These are phyloP conservation scores for Dryadomyces sulphureus DNA, from an alignment of 2,329 filamentous ascomycete species.

Conservation along the genomic window DNA sequence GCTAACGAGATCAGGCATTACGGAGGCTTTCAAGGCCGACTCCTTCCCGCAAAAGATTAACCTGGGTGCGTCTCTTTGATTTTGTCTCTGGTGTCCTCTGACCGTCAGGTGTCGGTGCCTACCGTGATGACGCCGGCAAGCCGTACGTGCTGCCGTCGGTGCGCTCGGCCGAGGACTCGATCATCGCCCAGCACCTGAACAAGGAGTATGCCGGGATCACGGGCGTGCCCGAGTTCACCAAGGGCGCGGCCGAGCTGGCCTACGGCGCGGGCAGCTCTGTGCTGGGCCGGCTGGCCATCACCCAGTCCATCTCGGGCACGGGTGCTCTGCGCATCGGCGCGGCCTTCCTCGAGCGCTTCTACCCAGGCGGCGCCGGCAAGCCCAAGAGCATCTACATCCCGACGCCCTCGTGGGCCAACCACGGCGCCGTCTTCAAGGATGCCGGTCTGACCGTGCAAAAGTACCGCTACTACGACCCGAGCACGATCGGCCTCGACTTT, in stretches of 20 bases:
- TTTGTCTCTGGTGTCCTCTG: conserved; percentile 4
- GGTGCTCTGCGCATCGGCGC: conserved; percentile 90
- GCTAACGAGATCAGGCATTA: conserved; percentile 48
- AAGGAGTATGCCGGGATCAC: conserved; percentile 99
- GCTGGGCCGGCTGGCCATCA: conserved; percentile 73
- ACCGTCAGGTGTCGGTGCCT: conserved; percentile 74
- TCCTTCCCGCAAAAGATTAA: conserved; percentile 93
- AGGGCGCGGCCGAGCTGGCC: conserved; percentile 77
- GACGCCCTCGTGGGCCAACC: conserved; percentile 94
- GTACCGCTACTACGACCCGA: conserved; percentile 98
- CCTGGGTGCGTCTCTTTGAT: conserved; percentile 42
- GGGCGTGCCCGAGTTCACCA: conserved; percentile 86
- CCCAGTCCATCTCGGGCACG: conserved; percentile 95
- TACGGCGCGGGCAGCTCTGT: conserved; percentile 67
- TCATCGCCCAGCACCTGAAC: conserved; percentile 65
- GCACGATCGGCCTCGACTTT: conserved; percentile 96
- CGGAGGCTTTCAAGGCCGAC: conserved; percentile 98
- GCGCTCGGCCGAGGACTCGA: conserved; percentile 72
- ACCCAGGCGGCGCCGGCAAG: conserved; percentile 47
- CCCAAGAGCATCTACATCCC: conserved; percentile 91
- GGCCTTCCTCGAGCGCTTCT: conserved; percentile 85
- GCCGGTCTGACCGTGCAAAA: conserved; percentile 80
- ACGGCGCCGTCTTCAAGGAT: conserved; percentile 91
- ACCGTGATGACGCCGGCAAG: conserved; percentile 96
- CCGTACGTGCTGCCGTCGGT: conserved; percentile 95